A percentile compares a stretch with the other conserved stretches of the same genome.
Evolutionary conservation across 1,139 yeast genomes (phyloP).

Genomic region (Pichia sp.): DNA sequence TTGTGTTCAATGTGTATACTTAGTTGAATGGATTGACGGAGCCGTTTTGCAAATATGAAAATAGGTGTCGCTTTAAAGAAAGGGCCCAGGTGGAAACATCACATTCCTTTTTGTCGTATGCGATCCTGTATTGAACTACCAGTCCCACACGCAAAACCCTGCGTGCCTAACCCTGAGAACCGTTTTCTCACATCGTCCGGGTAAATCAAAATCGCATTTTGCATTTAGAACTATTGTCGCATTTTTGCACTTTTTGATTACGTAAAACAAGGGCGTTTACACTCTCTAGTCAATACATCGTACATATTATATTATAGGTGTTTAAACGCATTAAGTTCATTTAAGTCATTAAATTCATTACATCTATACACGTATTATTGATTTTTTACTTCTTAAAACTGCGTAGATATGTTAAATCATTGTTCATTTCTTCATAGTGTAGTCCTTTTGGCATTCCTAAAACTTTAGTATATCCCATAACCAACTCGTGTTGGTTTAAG

Average conservation of each 20-base stretch:
- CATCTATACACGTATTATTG: background rate
- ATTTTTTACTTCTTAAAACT: background rate
- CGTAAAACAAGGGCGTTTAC: too few species aligned
- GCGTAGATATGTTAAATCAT: slow-evolving; percentile 20
- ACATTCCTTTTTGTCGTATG: too few species aligned
- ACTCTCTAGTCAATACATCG: too few species aligned
- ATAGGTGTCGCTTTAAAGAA: background rate
- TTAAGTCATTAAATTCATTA: background rate
- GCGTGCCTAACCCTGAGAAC: background rate
- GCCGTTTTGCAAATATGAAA: too few species aligned
- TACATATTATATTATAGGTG: too few species aligned
- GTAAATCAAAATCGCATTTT: background rate
- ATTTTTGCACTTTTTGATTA: too few species aligned
- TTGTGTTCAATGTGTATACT: background rate
- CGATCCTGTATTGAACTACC: background rate
- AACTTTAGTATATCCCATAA: slow-evolving; percentile 24
- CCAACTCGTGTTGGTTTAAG: slow-evolving; percentile 13
- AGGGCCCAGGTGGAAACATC: background rate
- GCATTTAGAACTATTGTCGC: too few species aligned
- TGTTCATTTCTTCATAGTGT: slow-evolving; percentile 25
- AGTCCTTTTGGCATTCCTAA: slow-evolving; percentile 29
- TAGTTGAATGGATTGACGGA: too few species aligned
- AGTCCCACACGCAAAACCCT: background rate
- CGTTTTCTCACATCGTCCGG: background rate
- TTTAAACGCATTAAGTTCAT: background rate